Percentiles rank a stretch among this genome's conserved stretches.
These are phyloP conservation scores for Sungouiozyma ichnusensis DNA, from an alignment of 805 yeast species.

Conservation along the genomic window DNA sequence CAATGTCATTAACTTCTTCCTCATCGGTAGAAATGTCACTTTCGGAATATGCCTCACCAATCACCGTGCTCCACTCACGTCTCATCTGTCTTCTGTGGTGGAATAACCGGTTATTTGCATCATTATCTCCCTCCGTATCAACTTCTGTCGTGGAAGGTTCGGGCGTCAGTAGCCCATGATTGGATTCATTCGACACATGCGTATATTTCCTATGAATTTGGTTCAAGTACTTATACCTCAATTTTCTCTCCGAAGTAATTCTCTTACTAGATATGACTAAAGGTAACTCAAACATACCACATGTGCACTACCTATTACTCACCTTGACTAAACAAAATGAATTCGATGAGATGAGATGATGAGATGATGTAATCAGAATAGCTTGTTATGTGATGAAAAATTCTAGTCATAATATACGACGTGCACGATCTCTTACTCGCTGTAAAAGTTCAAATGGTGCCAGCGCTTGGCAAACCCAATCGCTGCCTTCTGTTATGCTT, in stretches of 20 bases:
- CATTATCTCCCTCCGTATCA: slow-evolving; percentile 10
- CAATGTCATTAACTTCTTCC: slow-evolving; percentile 5
- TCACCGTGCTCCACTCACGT: slow-evolving; percentile 14
- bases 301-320: background rate
- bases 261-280: slow-evolving; percentile 5
- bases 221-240: slow-evolving; percentile 22
- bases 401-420: too few relatives aligned
- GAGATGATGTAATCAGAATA: background rate
- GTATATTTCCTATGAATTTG: slow-evolving; percentile 12
- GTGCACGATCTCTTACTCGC: too few relatives aligned
- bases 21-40: slow-evolving; percentile 6
- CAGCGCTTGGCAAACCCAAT: too few relatives aligned
- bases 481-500: too few relatives aligned
- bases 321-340: background rate
- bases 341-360: background rate
- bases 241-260: slow-evolving; percentile 15
- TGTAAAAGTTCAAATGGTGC: too few relatives aligned
- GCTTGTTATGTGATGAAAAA: too few relatives aligned
- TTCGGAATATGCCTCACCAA: slow-evolving; percentile 14
- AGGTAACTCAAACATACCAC: slow-evolving; percentile 24
- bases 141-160: slow-evolving; percentile 19
- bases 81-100: slow-evolving; percentile 9
- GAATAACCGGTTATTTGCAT: slow-evolving; percentile 1
- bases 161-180: slow-evolving; percentile 14
- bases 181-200: slow-evolving; percentile 1